Conservation (phyloP, 2,329 filamentous ascomycete species). For the Phialocephala subalpina region DNA sequence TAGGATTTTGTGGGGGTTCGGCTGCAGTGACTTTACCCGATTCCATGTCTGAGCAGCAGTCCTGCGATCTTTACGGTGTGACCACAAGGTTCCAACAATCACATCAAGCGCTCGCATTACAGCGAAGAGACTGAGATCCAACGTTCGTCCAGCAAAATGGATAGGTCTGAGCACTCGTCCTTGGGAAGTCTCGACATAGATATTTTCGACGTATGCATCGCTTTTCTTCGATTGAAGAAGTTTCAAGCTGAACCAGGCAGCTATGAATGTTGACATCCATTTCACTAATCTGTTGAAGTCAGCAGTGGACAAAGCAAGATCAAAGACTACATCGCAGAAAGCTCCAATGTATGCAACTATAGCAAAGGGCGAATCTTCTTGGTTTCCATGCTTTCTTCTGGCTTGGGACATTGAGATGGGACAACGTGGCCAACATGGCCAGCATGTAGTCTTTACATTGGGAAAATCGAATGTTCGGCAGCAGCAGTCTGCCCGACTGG, state of each 20-base stretch:
- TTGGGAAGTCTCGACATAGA: constrained; percentile 40
- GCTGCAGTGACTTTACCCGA: constrained; percentile 45
- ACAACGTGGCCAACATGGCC: too few relatives aligned
- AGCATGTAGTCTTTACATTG: too few relatives aligned
- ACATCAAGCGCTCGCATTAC: constrained; percentile 77
- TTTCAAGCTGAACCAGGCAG: constrained; percentile 63
- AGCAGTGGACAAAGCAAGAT: background rate
- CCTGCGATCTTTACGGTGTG: constrained; percentile 54
- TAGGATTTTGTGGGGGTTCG: background rate
- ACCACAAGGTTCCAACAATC: constrained; percentile 71
- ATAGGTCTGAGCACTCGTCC: constrained; percentile 40
- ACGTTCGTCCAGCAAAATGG: constrained; percentile 70
- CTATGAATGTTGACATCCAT: constrained; percentile 65
- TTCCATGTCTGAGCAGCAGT: constrained; percentile 57
- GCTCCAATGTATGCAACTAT: too few relatives aligned
- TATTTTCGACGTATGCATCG: constrained; percentile 49
- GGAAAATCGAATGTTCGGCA: too few relatives aligned
- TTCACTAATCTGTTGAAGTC: constrained; percentile 55
- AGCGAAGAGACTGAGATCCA: constrained; percentile 85
- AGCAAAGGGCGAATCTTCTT: too few relatives aligned
- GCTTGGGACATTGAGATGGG: too few relatives aligned
- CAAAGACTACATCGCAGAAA: background rate
- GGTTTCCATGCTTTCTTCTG: too few relatives aligned
- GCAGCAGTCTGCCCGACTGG: too few relatives aligned
- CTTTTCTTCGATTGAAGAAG: constrained; percentile 65